Conservation (phyloP, 495 filamentous ascomycete species). For the Cladorrhinum samala region DNA sequence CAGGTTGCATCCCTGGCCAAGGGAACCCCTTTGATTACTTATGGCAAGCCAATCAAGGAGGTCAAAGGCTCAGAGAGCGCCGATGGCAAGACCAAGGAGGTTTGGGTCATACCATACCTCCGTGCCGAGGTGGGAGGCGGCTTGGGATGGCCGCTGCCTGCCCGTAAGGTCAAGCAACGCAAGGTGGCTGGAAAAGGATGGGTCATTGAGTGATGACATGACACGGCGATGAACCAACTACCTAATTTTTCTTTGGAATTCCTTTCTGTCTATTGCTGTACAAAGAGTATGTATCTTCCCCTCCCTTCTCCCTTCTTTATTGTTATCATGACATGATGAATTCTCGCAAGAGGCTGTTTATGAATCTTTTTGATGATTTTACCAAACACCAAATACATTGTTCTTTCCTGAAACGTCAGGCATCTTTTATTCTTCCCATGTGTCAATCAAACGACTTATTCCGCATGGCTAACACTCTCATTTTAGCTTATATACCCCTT, state of each 20-base stretch:
- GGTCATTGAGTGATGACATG: constrained; percentile 47
- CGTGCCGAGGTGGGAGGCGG: constrained; percentile 53
- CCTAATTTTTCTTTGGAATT: background rate
- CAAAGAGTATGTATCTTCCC: constrained; percentile 19
- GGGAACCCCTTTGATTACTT: constrained; percentile 76
- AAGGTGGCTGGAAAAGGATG: constrained; percentile 67
- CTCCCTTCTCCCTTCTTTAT: background rate
- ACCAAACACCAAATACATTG: constrained; percentile 15
- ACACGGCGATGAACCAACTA: background rate
- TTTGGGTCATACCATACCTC: constrained; percentile 74
- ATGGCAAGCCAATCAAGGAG: constrained; percentile 87
- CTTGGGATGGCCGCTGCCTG: constrained; percentile 77
- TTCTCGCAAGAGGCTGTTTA: constrained; percentile 43
- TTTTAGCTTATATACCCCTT: background rate
- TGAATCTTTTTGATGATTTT: constrained; percentile 41
- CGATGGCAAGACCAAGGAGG: constrained; percentile 58
- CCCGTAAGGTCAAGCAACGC: constrained; percentile 74
- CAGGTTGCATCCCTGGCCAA: constrained; percentile 77
- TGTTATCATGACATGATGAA: constrained; percentile 26
- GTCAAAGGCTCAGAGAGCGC: constrained; percentile 34
- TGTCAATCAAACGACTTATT: no score
- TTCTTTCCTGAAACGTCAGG: background rate
- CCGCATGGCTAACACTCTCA: background rate
- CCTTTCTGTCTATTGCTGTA: no score
- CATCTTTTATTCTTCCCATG: no score